Evolutionary conservation across 1,284 basidiomycete species (phyloP), one percentile per base, ranked within the genome.

Genomic region (Meripilus lineatus): DNA sequence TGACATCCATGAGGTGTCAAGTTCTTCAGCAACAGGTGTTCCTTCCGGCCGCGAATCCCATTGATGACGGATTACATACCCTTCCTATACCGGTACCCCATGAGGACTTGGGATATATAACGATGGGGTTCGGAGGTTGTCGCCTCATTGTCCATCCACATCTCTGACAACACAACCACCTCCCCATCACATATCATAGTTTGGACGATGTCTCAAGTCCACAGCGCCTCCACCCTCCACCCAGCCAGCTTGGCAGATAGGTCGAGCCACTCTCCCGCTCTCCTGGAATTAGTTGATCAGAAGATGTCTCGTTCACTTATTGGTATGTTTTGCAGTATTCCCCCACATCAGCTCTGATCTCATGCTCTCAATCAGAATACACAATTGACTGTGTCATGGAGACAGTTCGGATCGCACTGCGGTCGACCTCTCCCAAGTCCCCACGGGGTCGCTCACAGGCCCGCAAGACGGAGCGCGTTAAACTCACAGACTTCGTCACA

Each of bases 381-480:
- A 22, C 25, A 22, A 23, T 22, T 8, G 20, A 38, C 7, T 8
- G 20, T 7, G 36, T 38, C 20, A 38, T 38, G 11, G 36, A 38
- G 36, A 38, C 36, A 10, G 36, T 22, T 7, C 36, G 36, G 5
- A 7, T 38, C 6, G 36, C 7, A 10, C 11, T 38, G 5, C 8
- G 20, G 10, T 13, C 11, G 6, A 22, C 36, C 25, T 38, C 36
- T 7, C 70, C 79, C 21, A 72, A 75, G 7, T 73, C 77, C 14
- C 74, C 76, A 3, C 10, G 36, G 6, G 36, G 36, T 5, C 36
- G 36, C 13, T 38, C 36, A 38, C 7, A 6, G 25, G 6, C 36
- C 25, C 36, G 36, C 17, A 5, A 35, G 6, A 20, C 5, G 13
- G 15, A 23, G 7, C 14, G 20, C 20, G 36, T 22, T 13, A 38